Conservation (phyloP, 495 filamentous ascomycete genomes). For the Xylaria grammica region DNA sequence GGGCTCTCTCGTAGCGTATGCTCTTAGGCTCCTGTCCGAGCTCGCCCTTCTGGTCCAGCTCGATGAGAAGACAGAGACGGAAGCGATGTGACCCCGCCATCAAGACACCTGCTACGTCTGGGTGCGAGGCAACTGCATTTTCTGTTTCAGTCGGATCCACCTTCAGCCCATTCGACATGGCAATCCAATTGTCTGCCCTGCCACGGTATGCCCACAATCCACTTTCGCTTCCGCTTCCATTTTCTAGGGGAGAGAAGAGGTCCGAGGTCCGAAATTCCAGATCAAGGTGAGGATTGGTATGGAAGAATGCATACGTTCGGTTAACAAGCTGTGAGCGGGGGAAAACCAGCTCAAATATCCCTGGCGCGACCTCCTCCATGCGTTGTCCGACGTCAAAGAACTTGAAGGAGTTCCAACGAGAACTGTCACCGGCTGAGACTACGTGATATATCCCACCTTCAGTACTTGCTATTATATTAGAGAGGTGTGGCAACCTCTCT, state of each 20-base stretch:
- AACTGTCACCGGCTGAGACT: slow-evolving; percentile 24
- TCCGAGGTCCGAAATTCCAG: slow-evolving; percentile 54
- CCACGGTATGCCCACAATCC: slow-evolving; percentile 52
- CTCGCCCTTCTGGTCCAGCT: slow-evolving; percentile 31
- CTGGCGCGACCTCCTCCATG: slow-evolving; percentile 32
- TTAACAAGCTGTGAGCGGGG: slow-evolving; percentile 27
- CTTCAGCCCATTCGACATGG: slow-evolving; percentile 62
- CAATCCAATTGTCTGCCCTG: slow-evolving; percentile 59
- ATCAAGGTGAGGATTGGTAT: slow-evolving; percentile 47
- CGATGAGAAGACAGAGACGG: slow-evolving; percentile 52
- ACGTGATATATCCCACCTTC: slow-evolving; percentile 23
- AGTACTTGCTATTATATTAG: slow-evolving; percentile 29
- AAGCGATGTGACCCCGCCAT: slow-evolving; percentile 52
- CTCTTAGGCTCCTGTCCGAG: no score
- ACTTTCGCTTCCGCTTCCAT: no score
- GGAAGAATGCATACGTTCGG: slow-evolving; percentile 35
- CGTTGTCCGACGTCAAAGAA: slow-evolving; percentile 34
- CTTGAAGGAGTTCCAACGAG: slow-evolving; percentile 29
- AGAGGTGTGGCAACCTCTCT: slow-evolving; percentile 28
- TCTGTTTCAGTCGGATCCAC: slow-evolving; percentile 57
- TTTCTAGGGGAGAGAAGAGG: slow-evolving; percentile 47
- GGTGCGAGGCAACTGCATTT: slow-evolving; percentile 39
- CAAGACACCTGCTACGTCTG: slow-evolving; percentile 44
- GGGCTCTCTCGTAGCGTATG: not conserved
- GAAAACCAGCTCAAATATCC: slow-evolving; percentile 32